Evolutionary conservation across 2,329 filamentous ascomycete genomes (phyloP).

Genomic region (Penicillium sp.): DNA sequence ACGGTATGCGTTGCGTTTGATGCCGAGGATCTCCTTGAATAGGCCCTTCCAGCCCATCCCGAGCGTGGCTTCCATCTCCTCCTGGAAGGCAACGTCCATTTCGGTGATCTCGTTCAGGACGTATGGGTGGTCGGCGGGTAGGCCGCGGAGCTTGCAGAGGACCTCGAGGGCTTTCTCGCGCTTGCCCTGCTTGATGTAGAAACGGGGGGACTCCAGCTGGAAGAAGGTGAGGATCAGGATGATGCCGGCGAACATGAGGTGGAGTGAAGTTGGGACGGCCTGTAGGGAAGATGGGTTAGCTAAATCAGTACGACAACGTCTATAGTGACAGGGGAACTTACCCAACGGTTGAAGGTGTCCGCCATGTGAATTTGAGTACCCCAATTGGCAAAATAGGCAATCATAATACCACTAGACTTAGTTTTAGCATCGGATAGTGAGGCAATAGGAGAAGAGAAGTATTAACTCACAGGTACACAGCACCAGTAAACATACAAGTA

Average conservation of each 20-base stretch:
- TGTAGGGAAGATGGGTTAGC: constrained; percentile 1
- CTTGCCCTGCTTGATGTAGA: constrained; percentile 62
- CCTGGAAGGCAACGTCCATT: constrained; percentile 64
- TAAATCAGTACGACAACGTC: too few species aligned
- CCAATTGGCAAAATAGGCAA: constrained; percentile 71
- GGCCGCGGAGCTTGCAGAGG: constrained; percentile 8
- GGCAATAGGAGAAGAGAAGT: background rate
- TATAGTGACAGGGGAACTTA: background rate
- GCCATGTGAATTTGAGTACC: constrained; percentile 51
- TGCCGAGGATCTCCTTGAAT: constrained; percentile 65
- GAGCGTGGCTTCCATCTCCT: constrained; percentile 67
- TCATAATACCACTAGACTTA: constrained; percentile 58
- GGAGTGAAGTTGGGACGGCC: constrained; percentile 64
- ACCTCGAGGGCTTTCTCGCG: constrained; percentile 41
- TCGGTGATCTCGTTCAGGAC: constrained; percentile 59
- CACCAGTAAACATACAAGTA: constrained; percentile 63
- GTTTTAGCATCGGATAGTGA: background rate
- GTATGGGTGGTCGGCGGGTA: constrained; percentile 38
- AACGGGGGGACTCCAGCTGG: constrained; percentile 66
- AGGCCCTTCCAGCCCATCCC: constrained; percentile 62
- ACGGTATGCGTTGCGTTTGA: constrained; percentile 66
- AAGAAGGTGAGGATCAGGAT: constrained; percentile 67
- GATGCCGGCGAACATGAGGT: constrained; percentile 67
- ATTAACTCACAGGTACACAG: constrained; percentile 59
- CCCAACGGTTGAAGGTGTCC: constrained; percentile 20